Evolutionary conservation across 768 basidiomycete genomes (phyloP), one percentile per base, ranked within the genome.

Genomic region (Crucibulum laeve): DNA sequence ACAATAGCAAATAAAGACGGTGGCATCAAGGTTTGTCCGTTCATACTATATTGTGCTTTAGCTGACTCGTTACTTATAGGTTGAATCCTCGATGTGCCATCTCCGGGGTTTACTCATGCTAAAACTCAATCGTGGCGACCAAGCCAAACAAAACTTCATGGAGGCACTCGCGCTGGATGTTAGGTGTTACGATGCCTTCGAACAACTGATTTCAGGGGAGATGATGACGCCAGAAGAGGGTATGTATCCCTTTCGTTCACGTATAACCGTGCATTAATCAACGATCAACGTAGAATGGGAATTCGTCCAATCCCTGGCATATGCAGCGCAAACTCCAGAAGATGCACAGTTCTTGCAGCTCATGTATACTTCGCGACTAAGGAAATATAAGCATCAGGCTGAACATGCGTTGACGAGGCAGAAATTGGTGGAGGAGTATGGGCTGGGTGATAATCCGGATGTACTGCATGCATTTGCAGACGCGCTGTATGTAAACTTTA

Each of bases 191-290:
- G 96, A 98, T 51, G 85, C 92, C 1, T 97, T 96, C 57, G 84
- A 89, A 47, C 87, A 92, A 48, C 76, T 99, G 7, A 71, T 97
- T 21, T 84, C 80, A 15, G 89, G 91, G 1, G 91, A 94, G 59
- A 95, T 98, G 91, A 91, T 99, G 88, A 82, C 87, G 8, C 82
- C 88, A 1, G 85, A 91, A 46, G 96, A 99, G 80, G 95, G 95
- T 90, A 34, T n/a, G 62, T 44, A n/a, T 41, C n/a, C 10, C 7
- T 28, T 33, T 17, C 17, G 42, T 45, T 33, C 25, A 8, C 21
- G 8, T 42, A 8, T n/a, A 25, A 21, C 15, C 21, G 15, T 15
- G 19, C 34, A 32, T 13, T 23, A n/a, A 25, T 35, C 14, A 32
- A 22, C 24, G 33, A 23, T 33, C 22, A 10, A 15, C 35, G 3